Conservation (phyloP, 371 early-diverging fungal genomes). For the Rhizopus arrhizus region DNA sequence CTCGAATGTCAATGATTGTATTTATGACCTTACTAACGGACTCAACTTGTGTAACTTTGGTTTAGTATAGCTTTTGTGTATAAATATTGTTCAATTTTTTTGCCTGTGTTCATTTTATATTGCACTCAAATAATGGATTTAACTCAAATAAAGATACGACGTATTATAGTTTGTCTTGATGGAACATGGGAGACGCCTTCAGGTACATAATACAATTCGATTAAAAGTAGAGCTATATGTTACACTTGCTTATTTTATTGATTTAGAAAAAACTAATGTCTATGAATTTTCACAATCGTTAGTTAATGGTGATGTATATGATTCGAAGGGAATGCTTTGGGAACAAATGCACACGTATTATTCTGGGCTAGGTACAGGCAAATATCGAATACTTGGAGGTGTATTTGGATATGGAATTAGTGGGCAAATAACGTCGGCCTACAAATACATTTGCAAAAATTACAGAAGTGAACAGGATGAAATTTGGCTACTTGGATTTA, state of each 20-base stretch:
- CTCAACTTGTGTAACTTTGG: too few relatives aligned
- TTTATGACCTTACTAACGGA: too few relatives aligned
- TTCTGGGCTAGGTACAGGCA: conserved; percentile 31
- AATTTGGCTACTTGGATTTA: conserved; percentile 42
- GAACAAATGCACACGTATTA: conserved; percentile 32
- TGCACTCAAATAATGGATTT: too few relatives aligned
- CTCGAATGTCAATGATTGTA: too few relatives aligned
- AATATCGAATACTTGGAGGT: conserved; percentile 29
- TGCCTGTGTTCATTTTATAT: too few relatives aligned
- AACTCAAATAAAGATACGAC: conserved; percentile 9
- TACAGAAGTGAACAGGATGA: conserved; percentile 33
- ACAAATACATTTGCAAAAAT: conserved; percentile 29
- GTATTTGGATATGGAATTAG: conserved; percentile 42
- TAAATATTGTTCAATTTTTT: too few relatives aligned
- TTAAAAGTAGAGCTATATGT: too few relatives aligned
- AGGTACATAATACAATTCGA: conserved; percentile 15
- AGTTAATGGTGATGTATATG: not conserved
- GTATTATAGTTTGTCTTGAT: conserved; percentile 43
- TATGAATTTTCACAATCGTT: conserved; percentile 22
- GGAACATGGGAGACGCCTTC: conserved; percentile 47
- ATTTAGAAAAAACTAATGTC: conserved; percentile 39
- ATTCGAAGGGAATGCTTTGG: conserved; percentile 16
- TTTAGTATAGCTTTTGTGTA: too few relatives aligned
- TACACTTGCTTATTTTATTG: not conserved
- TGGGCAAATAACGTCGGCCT: conserved; percentile 36